Conservation (phyloP, 495 filamentous ascomycete genomes). For the Evernia prunastri region DNA sequence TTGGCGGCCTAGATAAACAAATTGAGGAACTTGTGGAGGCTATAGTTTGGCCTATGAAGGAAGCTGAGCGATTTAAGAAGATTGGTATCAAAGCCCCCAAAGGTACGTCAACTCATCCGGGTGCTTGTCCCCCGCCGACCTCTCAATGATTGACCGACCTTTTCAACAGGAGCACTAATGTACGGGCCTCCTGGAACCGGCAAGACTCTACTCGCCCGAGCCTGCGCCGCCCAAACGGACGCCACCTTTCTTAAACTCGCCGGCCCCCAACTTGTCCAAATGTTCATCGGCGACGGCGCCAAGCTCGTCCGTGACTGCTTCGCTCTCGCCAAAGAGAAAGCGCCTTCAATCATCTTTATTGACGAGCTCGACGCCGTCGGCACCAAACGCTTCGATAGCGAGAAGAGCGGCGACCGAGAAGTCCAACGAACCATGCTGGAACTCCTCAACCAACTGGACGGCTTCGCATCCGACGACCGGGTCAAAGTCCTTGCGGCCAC, state of each 20-base stretch:
- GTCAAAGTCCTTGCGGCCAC: conserved; percentile 98
- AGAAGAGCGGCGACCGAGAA: conserved; percentile 96
- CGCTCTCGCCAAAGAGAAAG: conserved; percentile 77
- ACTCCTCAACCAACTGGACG: conserved; percentile 96
- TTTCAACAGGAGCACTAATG: conserved; percentile 77
- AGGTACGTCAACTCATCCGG: conserved; percentile 49
- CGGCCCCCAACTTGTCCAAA: conserved; percentile 97
- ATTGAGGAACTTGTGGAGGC: conserved; percentile 99
- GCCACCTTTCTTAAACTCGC: conserved; percentile 99
- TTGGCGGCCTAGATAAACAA: conserved; percentile 96
- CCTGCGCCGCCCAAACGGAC: conserved; percentile 95
- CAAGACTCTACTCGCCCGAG: conserved; percentile 94
- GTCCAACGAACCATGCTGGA: conserved; percentile 99
- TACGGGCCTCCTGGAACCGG: conserved; percentile 95
- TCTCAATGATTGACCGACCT: conserved; percentile 20
- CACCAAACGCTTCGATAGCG: conserved; percentile 97
- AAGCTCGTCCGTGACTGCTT: conserved; percentile 95
- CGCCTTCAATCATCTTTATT: conserved; percentile 98
- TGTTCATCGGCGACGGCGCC: conserved; percentile 99
- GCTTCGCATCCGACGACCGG: conserved; percentile 96
- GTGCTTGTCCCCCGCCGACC: conserved; percentile 1
- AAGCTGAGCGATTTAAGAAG: conserved; percentile 97
- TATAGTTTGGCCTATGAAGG: conserved; percentile 99
- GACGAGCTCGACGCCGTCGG: conserved; percentile 96
- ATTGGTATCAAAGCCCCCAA: conserved; percentile 99